Base-by-base conservation (phyloP, 2,329 filamentous ascomycete species). In the Calonectria pseudoturangicola region DNA sequence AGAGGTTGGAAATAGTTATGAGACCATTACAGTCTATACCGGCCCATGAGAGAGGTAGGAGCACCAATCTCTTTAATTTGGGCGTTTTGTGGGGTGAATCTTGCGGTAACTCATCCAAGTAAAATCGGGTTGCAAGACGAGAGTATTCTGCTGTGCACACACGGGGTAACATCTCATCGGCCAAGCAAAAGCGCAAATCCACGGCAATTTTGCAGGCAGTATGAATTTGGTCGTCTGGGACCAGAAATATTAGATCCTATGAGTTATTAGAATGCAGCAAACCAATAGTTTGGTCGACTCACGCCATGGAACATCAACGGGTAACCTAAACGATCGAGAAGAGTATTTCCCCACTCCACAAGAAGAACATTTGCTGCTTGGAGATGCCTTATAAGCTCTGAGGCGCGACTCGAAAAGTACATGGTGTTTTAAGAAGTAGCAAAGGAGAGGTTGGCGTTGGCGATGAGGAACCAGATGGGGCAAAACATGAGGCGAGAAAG, bases 21-120 rank as follows among this genome's bases (percentile, higher is more conserved):
- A 71, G 36, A n/a, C 66, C 62, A 27, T 62, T 4, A n/a, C 27
- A 41, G 21, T n/a, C 15, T 10, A 71, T 50, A 10, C 62, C 68
- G 13, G 51, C 51, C 62, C 68, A 66, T 15, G 68, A 70, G 1
- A 70, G 48, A 18, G 48, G 68, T n/a, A 70, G 21, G 18, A 69
- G 16, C 9, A 64, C 67, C 21, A 69, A 36, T 18, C 67, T 36
- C 2, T 69, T 10, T 4, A 21, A 21, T 30, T n/a, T 58, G 28
- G 2, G 25, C 16, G 27, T 51, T 28, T 51, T 28, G 10, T 28
- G 48, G 2, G 48, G 48, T 28, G 48, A 51, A 51, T 51, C 30
- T 51, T 16, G 48, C 13, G 48, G 48, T 25, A 51, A 8, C 8
- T 51, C 48, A 51, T 51, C 48, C 48, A 51, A 30, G 27, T 28